Evolutionary conservation across 176 grass and related monocot species (phyloP), one percentile per base, ranked within the genome.

Genomic region (Aegilops longissima): DNA sequence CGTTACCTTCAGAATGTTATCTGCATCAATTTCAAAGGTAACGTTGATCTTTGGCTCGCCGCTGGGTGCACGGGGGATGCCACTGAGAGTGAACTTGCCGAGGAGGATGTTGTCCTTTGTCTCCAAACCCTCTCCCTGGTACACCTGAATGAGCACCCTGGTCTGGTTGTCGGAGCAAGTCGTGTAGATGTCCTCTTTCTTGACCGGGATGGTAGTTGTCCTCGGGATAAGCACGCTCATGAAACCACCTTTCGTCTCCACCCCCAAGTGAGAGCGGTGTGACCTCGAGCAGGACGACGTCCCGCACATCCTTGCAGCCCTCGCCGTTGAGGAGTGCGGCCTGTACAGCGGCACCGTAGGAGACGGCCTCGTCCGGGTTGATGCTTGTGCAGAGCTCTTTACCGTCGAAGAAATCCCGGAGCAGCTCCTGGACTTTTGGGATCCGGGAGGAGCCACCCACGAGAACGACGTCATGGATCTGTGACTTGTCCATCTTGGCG

Each of bases 341-440:
- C 52, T 93, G 83, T 5, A 97, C 88, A 0, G 94, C 88, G 27
- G 92, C 94, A 20, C 92, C 94, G 12, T 90, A 93, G 0, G 94
- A 90, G 0, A 94, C 94, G 6, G 94, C 92, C 85, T 94, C 92
- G 9, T 97, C 94, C 0, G 94, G 94, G 81, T 97, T 97, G 85
- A 94, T 97, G 76, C 85, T 94, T 51, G 90, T 93, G 87, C 92
- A 97, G 5, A 97, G 87, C 80, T 97, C 88, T 70, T 94, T 94
- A 36, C 92, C 88, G 2, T 94, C 90, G 61, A 97, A 97, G 66
- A 90, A 90, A 18, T 94, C 88, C 74, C 84, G 87, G 11, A 97
- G 27, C 4, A 97, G 83, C 80, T 97, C 83, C 83, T 90, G 91
- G 20, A 97, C 94, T 80, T 82, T 92, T 20, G 94, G 92, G 52